Base-by-base conservation (phyloP, 2,329 filamentous ascomycete genomes). In the Paecilomyces sp. region DNA sequence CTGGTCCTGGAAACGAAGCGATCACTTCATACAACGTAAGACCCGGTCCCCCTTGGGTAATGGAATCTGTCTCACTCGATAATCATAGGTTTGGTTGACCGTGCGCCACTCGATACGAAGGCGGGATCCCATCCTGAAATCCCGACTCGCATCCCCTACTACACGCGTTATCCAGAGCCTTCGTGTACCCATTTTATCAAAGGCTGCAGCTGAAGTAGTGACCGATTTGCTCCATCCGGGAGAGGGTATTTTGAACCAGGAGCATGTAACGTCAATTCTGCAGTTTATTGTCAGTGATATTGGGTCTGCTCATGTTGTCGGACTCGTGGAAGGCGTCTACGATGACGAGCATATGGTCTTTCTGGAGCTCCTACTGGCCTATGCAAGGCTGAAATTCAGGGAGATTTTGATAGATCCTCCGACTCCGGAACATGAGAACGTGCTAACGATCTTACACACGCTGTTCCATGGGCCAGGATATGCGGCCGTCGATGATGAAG, bases 391-490 rank as follows among this genome's bases (percentile, higher is more conserved):
- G 3, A 66, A 72, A 52, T 66, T 70, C 51, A 62, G 67, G 41
- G 64, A 72, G 13, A 62, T 77, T 7, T 63, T 77, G 54, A 70
- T 62, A 5, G 65, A 68, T 15, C 65, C 67, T 13, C 61, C 73
- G 33, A 68, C 70, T 24, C 67, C 66, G 8, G 67, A 72, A 28
- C 69, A 76, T 59, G 68, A 68, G 15, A 68, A 69, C 34, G 64
- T 77, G 15, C 65, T 77, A 6, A 60, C 67, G 31, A 64, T 78
- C 22, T 58, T 77, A 13, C 75, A 77, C 55, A 67, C 68, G 9
- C 63, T 77, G 13, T 74, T 78, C 57, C 72, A 74, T 57, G 71
- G 70, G 0, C 74, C 76, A 18, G 76, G 76, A 0, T 74, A 73
- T 63, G 72, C 74, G 2, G 72, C 70, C 24, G 74, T 77, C 30